Conservation (phyloP, 2,329 filamentous ascomycete genomes). For the Fusarium siculi region DNA sequence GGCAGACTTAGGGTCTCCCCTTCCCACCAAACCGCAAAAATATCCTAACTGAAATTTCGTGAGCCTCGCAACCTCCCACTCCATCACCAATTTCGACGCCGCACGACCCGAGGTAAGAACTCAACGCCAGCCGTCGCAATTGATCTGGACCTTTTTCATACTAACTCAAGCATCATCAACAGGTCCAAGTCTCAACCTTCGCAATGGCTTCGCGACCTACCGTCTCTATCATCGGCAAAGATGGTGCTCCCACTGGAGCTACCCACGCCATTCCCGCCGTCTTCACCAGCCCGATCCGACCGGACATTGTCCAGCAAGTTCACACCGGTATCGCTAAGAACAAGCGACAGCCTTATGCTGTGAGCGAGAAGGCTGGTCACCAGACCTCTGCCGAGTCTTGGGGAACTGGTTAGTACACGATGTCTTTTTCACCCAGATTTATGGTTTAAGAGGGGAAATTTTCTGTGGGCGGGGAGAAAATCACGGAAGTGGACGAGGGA, state of each 20-base stretch:
- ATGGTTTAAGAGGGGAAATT: constrained; percentile 22
- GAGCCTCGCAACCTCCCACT: constrained; percentile 46
- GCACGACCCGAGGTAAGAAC: constrained; percentile 53
- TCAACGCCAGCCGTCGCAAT: constrained; percentile 25
- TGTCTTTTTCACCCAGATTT: neutral
- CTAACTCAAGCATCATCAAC: constrained; percentile 33
- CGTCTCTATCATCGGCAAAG: constrained; percentile 95
- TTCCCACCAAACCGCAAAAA: constrained; percentile 51
- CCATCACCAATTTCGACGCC: constrained; percentile 54
- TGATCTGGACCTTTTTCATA: constrained; percentile 16
- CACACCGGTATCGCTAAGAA: constrained; percentile 99
- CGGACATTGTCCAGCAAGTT: constrained; percentile 98
- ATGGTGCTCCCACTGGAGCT: constrained; percentile 90
- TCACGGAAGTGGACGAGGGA: neutral
- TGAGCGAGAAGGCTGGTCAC: constrained; percentile 99
- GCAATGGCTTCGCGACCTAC: constrained; percentile 96
- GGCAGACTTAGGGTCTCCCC: constrained; percentile 51
- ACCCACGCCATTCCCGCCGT: constrained; percentile 95
- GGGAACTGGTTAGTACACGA: constrained; percentile 87
- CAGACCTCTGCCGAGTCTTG: constrained; percentile 99
- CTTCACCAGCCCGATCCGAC: constrained; percentile 97
- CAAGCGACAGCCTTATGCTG: constrained; percentile 98
- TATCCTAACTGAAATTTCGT: constrained; percentile 53
- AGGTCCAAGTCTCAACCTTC: constrained; percentile 55
- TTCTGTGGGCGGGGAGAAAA: constrained; percentile 28